Evolutionary conservation across 2,329 filamentous ascomycete genomes (phyloP).

Genomic region (Xylariomycetidae sp.): DNA sequence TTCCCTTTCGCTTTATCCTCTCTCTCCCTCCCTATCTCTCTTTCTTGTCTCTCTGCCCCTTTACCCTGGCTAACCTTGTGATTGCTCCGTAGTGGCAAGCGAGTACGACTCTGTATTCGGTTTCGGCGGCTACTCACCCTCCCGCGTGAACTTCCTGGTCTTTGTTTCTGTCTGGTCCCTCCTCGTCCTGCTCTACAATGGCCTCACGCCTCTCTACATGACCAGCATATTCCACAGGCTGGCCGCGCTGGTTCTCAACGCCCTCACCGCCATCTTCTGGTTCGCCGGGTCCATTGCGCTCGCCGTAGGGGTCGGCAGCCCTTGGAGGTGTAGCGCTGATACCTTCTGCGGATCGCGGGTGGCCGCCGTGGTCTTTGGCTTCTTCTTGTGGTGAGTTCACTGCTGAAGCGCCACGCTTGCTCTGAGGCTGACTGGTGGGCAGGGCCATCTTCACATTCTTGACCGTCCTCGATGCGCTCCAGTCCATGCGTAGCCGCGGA

Average conservation of each 20-base stretch:
- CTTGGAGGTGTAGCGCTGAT: slow-evolving; percentile 46
- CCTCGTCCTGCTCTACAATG: slow-evolving; percentile 65
- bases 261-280: slow-evolving; percentile 80
- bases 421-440: too few relatives aligned
- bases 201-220: slow-evolving; percentile 60
- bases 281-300: slow-evolving; percentile 80
- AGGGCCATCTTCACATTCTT: slow-evolving; percentile 46
- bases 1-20: not conserved
- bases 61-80: too few relatives aligned
- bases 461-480: slow-evolving; percentile 41
- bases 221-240: slow-evolving; percentile 58
- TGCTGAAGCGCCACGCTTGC: not conserved
- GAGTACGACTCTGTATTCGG: slow-evolving; percentile 35
- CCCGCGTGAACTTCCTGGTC: slow-evolving; percentile 69
- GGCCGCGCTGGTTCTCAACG: slow-evolving; percentile 63
- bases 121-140: slow-evolving; percentile 37
- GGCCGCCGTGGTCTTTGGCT: slow-evolving; percentile 62
- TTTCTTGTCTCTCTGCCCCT: slow-evolving; percentile 2
- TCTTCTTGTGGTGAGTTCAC: slow-evolving; percentile 50
- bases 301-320: slow-evolving; percentile 58
- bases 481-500: slow-evolving; percentile 37
- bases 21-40: too few relatives aligned
- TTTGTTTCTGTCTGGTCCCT: slow-evolving; percentile 76
- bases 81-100: slow-evolving; percentile 44
- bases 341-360: slow-evolving; percentile 56